A percentile compares a stretch with the other conserved stretches of the same genome.
Evolutionary conservation across 2,329 filamentous ascomycete species (phyloP).

Genomic region (Nemania sp.): DNA sequence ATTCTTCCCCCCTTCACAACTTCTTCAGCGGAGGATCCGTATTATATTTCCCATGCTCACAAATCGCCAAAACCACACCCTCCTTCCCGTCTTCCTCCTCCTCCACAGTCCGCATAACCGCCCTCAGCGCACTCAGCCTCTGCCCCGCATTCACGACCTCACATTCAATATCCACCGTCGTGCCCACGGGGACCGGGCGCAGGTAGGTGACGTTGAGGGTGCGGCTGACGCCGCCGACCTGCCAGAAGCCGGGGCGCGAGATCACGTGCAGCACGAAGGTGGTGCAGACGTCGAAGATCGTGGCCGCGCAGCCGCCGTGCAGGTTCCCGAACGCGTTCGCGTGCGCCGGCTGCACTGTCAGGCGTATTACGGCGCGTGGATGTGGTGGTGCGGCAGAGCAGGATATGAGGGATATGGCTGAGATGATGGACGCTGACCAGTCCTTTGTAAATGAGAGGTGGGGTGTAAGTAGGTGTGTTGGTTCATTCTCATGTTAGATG

Average conservation of each 20-base stretch:
- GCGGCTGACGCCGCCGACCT: slow-evolving; percentile 64
- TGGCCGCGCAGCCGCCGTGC: slow-evolving; percentile 66
- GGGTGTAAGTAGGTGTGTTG: not conserved
- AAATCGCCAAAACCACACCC: slow-evolving; percentile 50
- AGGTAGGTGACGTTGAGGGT: slow-evolving; percentile 70
- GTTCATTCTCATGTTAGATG: not conserved
- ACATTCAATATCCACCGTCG: slow-evolving; percentile 48
- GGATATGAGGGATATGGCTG: slow-evolving; percentile 47
- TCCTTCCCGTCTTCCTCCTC: slow-evolving; percentile 35
- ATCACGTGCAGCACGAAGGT: slow-evolving; percentile 60
- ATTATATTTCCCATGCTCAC: slow-evolving; percentile 59
- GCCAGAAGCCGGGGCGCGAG: slow-evolving; percentile 63
- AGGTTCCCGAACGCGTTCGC: slow-evolving; percentile 59
- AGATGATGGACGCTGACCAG: slow-evolving; percentile 50
- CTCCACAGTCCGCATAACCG: slow-evolving; percentile 50
- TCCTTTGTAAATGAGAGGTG: slow-evolving; percentile 39
- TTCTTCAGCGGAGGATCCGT: slow-evolving; percentile 45
- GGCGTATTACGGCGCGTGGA: slow-evolving; percentile 50
- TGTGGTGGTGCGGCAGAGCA: slow-evolving; percentile 41
- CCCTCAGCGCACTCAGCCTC: slow-evolving; percentile 48
- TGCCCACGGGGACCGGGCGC: slow-evolving; percentile 59
- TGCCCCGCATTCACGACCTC: slow-evolving; percentile 53
- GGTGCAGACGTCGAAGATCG: slow-evolving; percentile 69
- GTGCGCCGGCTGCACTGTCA: slow-evolving; percentile 54
- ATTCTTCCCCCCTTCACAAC: slow-evolving; percentile 5